phyloP scores from a whole-genome alignment of 176 grass and related monocot species.

The Ensete glaucum region DNA sequence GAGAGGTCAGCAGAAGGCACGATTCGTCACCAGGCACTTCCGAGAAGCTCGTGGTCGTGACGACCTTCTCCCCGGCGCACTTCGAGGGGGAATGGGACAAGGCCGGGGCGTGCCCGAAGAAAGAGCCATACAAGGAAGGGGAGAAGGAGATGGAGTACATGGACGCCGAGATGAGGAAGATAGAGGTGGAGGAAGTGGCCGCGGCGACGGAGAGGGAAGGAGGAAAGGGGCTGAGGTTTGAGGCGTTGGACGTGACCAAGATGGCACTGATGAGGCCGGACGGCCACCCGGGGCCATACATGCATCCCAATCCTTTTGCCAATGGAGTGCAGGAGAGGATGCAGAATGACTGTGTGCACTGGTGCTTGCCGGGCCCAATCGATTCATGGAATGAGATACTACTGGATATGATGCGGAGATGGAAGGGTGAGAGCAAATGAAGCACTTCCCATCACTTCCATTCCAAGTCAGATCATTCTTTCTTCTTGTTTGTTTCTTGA shows the following conservation, averaged over 20 bases:
- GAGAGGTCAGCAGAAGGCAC: slow-evolving; percentile 34
- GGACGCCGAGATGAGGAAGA: slow-evolving; percentile 43
- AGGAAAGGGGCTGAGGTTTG: slow-evolving; percentile 26
- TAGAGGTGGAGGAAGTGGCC: slow-evolving; percentile 42
- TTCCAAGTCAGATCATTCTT: too few species aligned
- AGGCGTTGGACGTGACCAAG: slow-evolving; percentile 54
- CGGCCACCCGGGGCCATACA: slow-evolving; percentile 73
- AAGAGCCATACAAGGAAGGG: slow-evolving; percentile 34
- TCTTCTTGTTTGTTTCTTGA: too few species aligned
- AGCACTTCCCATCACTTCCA: neutral
- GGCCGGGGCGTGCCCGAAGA: slow-evolving; percentile 57
- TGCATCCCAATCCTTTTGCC: slow-evolving; percentile 52
- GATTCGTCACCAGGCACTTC: neutral
- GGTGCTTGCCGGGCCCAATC: slow-evolving; percentile 71
- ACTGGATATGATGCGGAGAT: slow-evolving; percentile 27
- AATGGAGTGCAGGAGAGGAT: slow-evolving; percentile 28
- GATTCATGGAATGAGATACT: slow-evolving; percentile 77
- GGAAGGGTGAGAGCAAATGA: neutral
- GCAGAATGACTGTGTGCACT: slow-evolving; percentile 91
- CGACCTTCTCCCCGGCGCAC: slow-evolving; percentile 80
- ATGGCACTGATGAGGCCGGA: slow-evolving; percentile 61
- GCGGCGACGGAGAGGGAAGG: neutral
- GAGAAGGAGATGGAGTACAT: slow-evolving; percentile 63
- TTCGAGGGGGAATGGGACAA: slow-evolving; percentile 93
- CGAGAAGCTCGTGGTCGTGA: slow-evolving; percentile 35